These are phyloP conservation scores for Calonectria hawksworthii DNA, from an alignment of 2,329 filamentous ascomycete genomes.

Conservation along the genomic window DNA sequence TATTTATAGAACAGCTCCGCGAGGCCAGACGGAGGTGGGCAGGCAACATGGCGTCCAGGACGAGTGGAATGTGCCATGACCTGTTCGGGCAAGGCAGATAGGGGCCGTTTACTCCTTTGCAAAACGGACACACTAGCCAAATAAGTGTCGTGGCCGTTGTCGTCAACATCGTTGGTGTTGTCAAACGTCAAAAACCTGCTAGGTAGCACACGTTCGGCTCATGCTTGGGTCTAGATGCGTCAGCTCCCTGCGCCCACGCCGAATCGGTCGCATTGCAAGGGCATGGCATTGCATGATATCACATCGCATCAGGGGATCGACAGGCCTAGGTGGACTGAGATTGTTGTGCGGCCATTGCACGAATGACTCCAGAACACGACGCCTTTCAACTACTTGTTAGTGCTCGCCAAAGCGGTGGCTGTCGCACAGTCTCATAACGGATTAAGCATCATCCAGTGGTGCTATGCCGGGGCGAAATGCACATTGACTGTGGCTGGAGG, in stretches of 20 bases:
- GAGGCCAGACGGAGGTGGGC: slow-evolving; percentile 7
- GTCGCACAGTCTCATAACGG: not conserved
- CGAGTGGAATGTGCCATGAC: not conserved
- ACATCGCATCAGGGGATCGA: slow-evolving; percentile 34
- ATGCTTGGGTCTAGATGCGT: slow-evolving; percentile 1
- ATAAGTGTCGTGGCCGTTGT: not conserved
- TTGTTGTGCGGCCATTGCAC: not conserved
- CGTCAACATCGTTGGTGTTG: not conserved
- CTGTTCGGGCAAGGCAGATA: not conserved
- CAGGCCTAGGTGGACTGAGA: not conserved
- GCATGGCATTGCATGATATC: slow-evolving; percentile 37
- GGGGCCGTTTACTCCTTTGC: not conserved
- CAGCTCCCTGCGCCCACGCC: slow-evolving; percentile 13
- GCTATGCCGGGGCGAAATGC: not conserved
- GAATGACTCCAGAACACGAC: slow-evolving; percentile 1
- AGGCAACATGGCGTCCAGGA: not conserved
- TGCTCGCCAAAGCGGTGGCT: not conserved
- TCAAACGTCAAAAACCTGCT: slow-evolving; percentile 20
- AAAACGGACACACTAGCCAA: not conserved
- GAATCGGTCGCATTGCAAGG: slow-evolving; percentile 10
- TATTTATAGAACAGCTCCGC: slow-evolving; percentile 5
- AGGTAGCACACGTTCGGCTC: not conserved
- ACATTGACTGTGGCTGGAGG: not conserved
- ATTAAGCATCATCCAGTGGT: not conserved
- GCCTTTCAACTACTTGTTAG: not conserved